Evolutionary conservation across 2,329 filamentous ascomycete species (phyloP).

Genomic region (Sclerotinia borealis): DNA sequence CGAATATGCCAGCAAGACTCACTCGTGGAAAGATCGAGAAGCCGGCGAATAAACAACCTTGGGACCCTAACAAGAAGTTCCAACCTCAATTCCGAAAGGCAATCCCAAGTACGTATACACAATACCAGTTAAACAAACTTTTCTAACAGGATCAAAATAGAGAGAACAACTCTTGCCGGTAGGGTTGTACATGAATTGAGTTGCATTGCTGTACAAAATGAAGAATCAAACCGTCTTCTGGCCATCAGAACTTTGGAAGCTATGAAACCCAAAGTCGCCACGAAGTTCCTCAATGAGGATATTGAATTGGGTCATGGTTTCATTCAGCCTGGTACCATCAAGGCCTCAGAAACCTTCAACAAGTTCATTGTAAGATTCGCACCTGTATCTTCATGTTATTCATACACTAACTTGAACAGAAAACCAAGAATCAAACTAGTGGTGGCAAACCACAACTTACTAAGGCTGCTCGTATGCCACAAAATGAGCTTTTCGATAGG

Average conservation of each 20-base stretch:
- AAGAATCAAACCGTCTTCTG: slow-evolving; percentile 60
- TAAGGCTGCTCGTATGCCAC: slow-evolving; percentile 85
- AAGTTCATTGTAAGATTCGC: slow-evolving; percentile 51
- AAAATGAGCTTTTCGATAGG: slow-evolving; percentile 79
- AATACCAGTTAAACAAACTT: not conserved
- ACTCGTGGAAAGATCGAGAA: slow-evolving; percentile 40
- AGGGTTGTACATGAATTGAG: slow-evolving; percentile 71
- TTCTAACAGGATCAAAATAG: slow-evolving; percentile 36
- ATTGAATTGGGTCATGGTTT: slow-evolving; percentile 35
- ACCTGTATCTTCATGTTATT: not conserved
- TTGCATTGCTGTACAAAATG: slow-evolving; percentile 65
- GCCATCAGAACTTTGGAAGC: slow-evolving; percentile 51
- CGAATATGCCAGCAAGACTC: slow-evolving; percentile 53
- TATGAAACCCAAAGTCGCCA: slow-evolving; percentile 53
- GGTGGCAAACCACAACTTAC: slow-evolving; percentile 62
- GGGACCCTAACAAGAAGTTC: slow-evolving; percentile 45
- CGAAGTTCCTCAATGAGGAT: slow-evolving; percentile 35
- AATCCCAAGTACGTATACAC: slow-evolving; percentile 57
- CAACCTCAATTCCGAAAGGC: slow-evolving; percentile 63
- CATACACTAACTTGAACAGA: slow-evolving; percentile 37
- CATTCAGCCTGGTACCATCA: slow-evolving; percentile 51
- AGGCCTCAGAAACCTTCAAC: slow-evolving; percentile 39
- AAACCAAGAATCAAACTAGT: slow-evolving; percentile 44
- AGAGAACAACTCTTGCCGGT: slow-evolving; percentile 71
- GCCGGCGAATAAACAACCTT: slow-evolving; percentile 37